phyloP scores from a whole-genome alignment of 2,329 filamentous ascomycete genomes.

The Emmonsiellopsis sp. region DNA sequence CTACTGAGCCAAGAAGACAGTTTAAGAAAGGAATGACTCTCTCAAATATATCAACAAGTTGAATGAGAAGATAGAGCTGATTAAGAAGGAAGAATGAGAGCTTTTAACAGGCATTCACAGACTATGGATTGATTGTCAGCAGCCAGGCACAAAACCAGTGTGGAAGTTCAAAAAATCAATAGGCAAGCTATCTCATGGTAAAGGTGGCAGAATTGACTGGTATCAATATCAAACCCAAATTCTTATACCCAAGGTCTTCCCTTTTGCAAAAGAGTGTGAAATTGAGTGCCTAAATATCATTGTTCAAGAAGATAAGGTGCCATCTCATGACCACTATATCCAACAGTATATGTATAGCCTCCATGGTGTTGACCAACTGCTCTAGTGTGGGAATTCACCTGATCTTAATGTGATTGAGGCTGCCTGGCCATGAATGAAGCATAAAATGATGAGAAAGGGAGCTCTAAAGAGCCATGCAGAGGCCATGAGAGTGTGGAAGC shows the following conservation, averaged over 20 bases:
- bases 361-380: not conserved
- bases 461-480: conserved; percentile 1
- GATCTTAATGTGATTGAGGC: conserved; percentile 14
- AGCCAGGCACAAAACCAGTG: conserved; percentile 4
- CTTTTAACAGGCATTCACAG: not conserved
- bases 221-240: not conserved
- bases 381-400: not conserved
- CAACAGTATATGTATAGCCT: not conserved
- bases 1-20: conserved; percentile 14
- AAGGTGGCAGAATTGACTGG: conserved; percentile 6
- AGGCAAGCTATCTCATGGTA: conserved; percentile 9
- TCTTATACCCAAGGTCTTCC: not conserved
- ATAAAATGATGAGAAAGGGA: conserved; percentile 3
- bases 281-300: not conserved
- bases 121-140: not conserved
- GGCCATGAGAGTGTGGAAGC: conserved; percentile 2
- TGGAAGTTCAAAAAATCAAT: conserved; percentile 11
- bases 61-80: conserved; percentile 11
- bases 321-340: not conserved
- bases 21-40: conserved; percentile 11
- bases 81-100: conserved; percentile 11
- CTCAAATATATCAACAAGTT: conserved; percentile 10
- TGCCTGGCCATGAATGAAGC: conserved; percentile 9
- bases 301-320: not conserved
- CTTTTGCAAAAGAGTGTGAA: not conserved